Percentiles rank a stretch among this genome's conserved stretches.
phyloP scores from a whole-genome alignment of 1,284 basidiomycete genomes.

The Pseudozyma thailandica region DNA sequence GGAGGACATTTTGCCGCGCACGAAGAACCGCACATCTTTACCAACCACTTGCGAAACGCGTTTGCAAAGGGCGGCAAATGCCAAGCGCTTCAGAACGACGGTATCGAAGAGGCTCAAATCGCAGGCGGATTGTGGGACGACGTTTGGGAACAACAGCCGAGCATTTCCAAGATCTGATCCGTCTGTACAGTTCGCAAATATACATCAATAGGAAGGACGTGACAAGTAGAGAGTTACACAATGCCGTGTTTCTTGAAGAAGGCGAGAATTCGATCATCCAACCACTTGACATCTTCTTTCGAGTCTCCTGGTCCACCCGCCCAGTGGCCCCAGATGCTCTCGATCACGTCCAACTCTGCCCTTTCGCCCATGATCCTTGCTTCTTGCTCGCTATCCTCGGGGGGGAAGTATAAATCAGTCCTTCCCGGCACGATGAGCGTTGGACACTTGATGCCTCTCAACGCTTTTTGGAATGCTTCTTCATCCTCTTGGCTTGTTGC shows the following conservation, averaged over 20 bases:
- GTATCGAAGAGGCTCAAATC: conserved; percentile 27
- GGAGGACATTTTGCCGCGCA: conserved; percentile 61
- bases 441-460: conserved; percentile 38
- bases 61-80: conserved; percentile 42
- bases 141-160: conserved; percentile 31
- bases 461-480: conserved; percentile 38
- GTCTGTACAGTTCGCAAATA: background rate
- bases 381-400: conserved; percentile 46
- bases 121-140: conserved; percentile 52
- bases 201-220: too few relatives aligned
- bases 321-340: conserved; percentile 55
- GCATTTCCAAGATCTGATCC: conserved; percentile 41
- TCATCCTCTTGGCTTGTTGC: conserved; percentile 27
- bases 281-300: conserved; percentile 44
- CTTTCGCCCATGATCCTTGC: conserved; percentile 31
- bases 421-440: conserved; percentile 42
- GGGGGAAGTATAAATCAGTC: conserved; percentile 57
- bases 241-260: conserved; percentile 40
- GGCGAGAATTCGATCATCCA: conserved; percentile 33
- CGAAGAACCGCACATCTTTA: conserved; percentile 53
- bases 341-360: conserved; percentile 45
- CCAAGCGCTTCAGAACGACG: conserved; percentile 25
- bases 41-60: conserved; percentile 52
- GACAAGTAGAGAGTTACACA: too few relatives aligned
- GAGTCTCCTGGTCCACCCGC: conserved; percentile 47